Conservation (phyloP, 129 eudicot species). For the Cynara cardunculus region DNA sequence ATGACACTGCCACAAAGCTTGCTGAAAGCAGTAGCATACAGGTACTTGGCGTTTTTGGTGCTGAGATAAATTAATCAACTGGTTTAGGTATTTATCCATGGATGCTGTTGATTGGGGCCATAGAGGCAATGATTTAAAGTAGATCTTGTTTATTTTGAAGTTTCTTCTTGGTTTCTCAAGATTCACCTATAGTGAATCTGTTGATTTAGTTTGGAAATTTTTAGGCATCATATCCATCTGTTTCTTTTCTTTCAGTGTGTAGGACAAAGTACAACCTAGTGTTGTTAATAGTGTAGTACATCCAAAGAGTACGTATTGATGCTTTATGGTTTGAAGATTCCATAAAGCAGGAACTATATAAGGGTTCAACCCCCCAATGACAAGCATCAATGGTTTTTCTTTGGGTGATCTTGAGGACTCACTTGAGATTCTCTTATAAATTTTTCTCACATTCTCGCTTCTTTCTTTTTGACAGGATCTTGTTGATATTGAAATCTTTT, state of each 20-base stretch:
- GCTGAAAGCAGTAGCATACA: slow-evolving; percentile 81
- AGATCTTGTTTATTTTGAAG: not conserved
- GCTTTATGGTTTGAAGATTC: not conserved
- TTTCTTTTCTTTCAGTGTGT: not conserved
- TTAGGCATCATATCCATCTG: not conserved
- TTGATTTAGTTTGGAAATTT: not conserved
- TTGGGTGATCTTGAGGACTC: not conserved
- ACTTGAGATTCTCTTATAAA: not conserved
- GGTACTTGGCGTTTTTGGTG: slow-evolving; percentile 34
- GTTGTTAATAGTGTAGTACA: not conserved
- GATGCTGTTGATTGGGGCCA: not conserved
- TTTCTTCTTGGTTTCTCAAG: not conserved
- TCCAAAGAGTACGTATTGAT: not conserved
- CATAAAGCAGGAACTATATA: not conserved
- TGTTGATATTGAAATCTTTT: slow-evolving; percentile 93
- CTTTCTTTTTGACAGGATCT: slow-evolving; percentile 56
- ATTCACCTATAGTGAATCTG: not conserved
- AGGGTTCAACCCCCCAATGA: not conserved
- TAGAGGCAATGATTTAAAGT: not conserved
- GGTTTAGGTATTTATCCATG: not conserved
- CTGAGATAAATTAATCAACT: not conserved
- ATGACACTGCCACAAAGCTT: slow-evolving; percentile 77
- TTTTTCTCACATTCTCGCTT: not conserved
- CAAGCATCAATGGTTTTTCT: not conserved
- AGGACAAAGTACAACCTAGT: not conserved